phyloP scores from a whole-genome alignment of 2,329 filamentous ascomycete species.

The Exserohilum rostratum region DNA sequence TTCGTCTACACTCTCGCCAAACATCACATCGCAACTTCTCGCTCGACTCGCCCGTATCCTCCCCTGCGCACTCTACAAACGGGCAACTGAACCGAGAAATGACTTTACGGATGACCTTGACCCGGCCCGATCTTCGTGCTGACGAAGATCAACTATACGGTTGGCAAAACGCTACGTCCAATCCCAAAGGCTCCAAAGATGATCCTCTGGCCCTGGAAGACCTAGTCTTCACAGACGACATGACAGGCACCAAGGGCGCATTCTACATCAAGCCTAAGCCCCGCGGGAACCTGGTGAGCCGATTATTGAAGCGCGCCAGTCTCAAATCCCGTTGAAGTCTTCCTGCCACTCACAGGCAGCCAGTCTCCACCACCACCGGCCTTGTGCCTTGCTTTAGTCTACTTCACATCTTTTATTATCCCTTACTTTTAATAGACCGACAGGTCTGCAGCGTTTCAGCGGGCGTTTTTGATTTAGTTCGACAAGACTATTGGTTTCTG shows the following conservation, averaged over 20 bases:
- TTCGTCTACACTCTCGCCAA: slow-evolving; percentile 40
- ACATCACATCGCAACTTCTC: slow-evolving; percentile 42
- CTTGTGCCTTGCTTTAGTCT: background rate
- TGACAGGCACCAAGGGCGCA: slow-evolving; percentile 53
- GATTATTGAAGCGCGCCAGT: slow-evolving; percentile 47
- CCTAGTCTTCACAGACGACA: slow-evolving; percentile 57
- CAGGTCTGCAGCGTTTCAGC: slow-evolving; percentile 15
- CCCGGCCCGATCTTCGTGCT: slow-evolving; percentile 81
- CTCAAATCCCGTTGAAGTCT: slow-evolving; percentile 31
- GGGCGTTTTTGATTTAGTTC: slow-evolving; percentile 6
- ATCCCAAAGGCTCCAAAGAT: slow-evolving; percentile 41
- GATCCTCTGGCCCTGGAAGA: slow-evolving; percentile 63
- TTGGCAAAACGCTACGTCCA: slow-evolving; percentile 58
- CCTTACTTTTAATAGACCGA: slow-evolving; percentile 2
- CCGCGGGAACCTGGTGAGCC: slow-evolving; percentile 43
- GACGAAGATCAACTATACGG: slow-evolving; percentile 75
- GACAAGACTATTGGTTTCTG: background rate
- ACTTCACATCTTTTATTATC: background rate
- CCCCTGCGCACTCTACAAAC: slow-evolving; percentile 27
- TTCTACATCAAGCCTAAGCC: slow-evolving; percentile 52
- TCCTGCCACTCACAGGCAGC: background rate
- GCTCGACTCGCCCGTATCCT: slow-evolving; percentile 37
- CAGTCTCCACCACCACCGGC: background rate
- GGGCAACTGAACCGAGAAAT: slow-evolving; percentile 72
- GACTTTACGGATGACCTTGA: slow-evolving; percentile 95